phyloP scores from a whole-genome alignment of 2,329 filamentous ascomycete genomes.

The Neobulgaria alba region DNA sequence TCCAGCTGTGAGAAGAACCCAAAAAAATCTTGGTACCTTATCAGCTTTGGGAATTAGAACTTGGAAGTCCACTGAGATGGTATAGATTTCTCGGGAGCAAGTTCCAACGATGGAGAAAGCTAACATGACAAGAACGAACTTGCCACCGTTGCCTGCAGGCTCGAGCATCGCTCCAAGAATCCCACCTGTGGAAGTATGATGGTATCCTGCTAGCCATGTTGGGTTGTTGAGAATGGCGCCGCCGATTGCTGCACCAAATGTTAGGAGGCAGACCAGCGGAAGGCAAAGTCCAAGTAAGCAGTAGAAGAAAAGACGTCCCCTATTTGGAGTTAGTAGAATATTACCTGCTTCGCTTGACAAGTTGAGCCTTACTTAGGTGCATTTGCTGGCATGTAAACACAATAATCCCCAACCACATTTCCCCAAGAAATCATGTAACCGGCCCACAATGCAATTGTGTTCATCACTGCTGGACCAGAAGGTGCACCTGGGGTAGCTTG shows the following conservation, averaged over 20 bases:
- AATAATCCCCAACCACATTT: constrained; percentile 8
- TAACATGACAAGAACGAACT: too few relatives aligned
- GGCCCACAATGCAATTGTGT: too few relatives aligned
- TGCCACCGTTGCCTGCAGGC: constrained; percentile 7
- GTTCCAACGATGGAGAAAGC: too few relatives aligned
- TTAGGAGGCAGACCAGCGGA: constrained; percentile 5
- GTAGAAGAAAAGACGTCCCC: neutral
- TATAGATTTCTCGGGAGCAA: too few relatives aligned
- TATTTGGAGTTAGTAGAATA: constrained; percentile 1
- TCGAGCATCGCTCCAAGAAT: constrained; percentile 7
- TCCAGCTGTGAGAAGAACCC: neutral
- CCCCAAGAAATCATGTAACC: constrained; percentile 8
- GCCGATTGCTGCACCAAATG: constrained; percentile 5
- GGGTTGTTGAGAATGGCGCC: constrained; percentile 3
- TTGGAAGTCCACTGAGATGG: neutral
- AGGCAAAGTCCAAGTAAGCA: constrained; percentile 3
- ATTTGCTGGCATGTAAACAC: constrained; percentile 6
- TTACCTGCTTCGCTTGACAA: constrained; percentile 5
- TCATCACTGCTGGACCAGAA: constrained; percentile 3
- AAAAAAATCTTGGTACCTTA: neutral
- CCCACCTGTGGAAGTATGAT: constrained; percentile 4
- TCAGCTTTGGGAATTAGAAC: too few relatives aligned
- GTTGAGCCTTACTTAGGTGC: constrained; percentile 7
- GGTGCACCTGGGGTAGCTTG: constrained; percentile 6
- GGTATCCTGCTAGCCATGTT: constrained; percentile 8